Conservation (phyloP, 108 stramenopile genomes). For the Nitzschia sp. region DNA sequence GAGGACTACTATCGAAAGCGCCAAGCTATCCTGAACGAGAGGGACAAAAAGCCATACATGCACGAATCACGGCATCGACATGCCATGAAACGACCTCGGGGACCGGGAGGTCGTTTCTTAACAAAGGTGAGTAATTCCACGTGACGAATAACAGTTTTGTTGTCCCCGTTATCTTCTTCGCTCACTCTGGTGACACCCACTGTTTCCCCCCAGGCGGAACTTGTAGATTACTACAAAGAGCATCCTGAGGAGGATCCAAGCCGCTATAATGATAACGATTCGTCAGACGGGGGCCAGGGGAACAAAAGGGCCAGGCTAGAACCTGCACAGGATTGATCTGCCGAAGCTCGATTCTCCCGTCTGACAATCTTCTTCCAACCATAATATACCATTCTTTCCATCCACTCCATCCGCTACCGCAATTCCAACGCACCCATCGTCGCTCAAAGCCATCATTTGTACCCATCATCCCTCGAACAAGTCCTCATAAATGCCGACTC, state of each 20-base stretch:
- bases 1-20: constrained; percentile 57
- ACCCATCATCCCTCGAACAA: neutral
- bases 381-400: neutral
- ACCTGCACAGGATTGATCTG: neutral
- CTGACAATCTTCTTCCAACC: neutral
- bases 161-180: neutral
- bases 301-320: constrained; percentile 1
- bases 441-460: neutral
- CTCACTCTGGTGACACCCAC: no score
- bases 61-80: constrained; percentile 84
- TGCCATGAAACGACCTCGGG: constrained; percentile 81
- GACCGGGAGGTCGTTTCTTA: constrained; percentile 84
- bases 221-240: constrained; percentile 52
- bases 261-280: neutral
- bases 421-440: neutral
- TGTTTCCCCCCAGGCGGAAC: constrained; percentile 39
- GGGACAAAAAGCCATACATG: constrained; percentile 64
- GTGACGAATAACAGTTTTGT: neutral
- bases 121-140: constrained; percentile 62
- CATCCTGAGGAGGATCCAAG: constrained; percentile 57
- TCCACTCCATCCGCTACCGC: neutral
- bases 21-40: constrained; percentile 31
- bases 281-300: neutral
- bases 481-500: neutral
- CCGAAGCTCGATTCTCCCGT: neutral